These are phyloP conservation scores for Clarireedia paspali DNA, from an alignment of 2,329 filamentous ascomycete genomes.

Conservation along the genomic window DNA sequence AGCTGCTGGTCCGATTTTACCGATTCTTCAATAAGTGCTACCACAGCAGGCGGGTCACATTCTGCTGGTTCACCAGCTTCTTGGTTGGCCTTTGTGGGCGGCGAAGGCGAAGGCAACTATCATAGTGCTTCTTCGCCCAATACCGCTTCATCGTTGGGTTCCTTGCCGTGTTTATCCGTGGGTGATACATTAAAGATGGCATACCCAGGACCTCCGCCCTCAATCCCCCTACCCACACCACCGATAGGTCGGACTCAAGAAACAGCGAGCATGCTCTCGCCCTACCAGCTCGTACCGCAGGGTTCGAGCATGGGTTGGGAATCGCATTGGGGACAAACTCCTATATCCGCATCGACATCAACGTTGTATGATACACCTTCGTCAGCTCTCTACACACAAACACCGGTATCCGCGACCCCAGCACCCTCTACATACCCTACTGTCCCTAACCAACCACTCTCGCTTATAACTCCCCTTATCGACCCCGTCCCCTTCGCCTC, in stretches of 20 bases:
- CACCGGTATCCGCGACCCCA: neutral
- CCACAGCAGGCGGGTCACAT: neutral
- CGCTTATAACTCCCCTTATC: neutral
- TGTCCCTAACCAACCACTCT: neutral
- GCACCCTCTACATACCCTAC: neutral
- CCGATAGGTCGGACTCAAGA: too few species aligned
- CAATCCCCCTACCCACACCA: too few species aligned
- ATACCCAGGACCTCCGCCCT: too few species aligned
- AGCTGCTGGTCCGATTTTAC: neutral
- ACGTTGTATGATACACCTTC: too few species aligned
- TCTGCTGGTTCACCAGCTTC: neutral
- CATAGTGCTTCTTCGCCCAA: neutral
- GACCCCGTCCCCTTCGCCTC: neutral
- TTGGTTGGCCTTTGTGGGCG: neutral
- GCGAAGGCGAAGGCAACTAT: neutral
- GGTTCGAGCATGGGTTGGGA: neutral
- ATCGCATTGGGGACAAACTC: neutral
- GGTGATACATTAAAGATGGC: too few species aligned
- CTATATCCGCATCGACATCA: neutral
- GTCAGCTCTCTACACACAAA: too few species aligned
- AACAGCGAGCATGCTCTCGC: neutral
- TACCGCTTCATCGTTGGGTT: neutral
- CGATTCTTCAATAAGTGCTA: neutral
- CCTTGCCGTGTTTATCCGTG: too few species aligned
- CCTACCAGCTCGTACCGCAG: neutral